A percentile compares a stretch with the other conserved stretches of the same genome.
Evolutionary conservation across 2,329 filamentous ascomycete species (phyloP).

Genomic region (Neofusicoccum cordaticola): DNA sequence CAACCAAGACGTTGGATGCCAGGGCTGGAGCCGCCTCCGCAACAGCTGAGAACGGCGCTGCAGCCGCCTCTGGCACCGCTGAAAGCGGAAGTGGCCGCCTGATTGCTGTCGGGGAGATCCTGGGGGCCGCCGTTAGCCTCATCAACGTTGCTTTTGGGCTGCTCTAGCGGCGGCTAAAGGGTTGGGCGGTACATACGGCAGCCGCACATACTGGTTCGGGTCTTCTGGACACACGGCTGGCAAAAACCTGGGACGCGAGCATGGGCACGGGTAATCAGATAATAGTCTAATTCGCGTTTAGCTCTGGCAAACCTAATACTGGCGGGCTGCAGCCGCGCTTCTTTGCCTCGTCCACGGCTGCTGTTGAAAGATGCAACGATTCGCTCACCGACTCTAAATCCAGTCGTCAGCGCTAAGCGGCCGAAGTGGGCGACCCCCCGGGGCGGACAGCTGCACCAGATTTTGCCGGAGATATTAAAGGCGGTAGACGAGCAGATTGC

Average conservation of each 20-base stretch:
- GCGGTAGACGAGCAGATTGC: not conserved
- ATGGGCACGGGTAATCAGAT: not conserved
- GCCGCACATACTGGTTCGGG: not conserved
- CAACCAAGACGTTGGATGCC: not conserved
- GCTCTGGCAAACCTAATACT: not conserved
- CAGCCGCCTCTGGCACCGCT: not conserved
- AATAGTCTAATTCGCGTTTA: not conserved
- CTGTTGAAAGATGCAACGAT: not conserved
- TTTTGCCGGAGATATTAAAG: constrained; percentile 12
- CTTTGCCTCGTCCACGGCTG: too few species aligned
- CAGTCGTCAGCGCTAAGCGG: not conserved
- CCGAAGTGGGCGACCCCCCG: not conserved
- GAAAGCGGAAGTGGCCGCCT: constrained; percentile 1
- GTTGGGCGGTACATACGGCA: too few species aligned
- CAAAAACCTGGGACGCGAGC: not conserved
- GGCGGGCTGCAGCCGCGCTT: not conserved
- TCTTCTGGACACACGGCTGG: not conserved
- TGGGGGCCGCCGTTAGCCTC: not conserved
- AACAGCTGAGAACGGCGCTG: not conserved
- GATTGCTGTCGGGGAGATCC: not conserved
- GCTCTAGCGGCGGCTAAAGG: not conserved
- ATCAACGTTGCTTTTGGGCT: not conserved
- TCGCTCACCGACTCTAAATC: not conserved
- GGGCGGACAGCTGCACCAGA: not conserved
- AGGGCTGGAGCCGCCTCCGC: not conserved